Base-by-base conservation (phyloP, 2,329 filamentous ascomycete species). In the Pseudogymnoascus sp. region DNA sequence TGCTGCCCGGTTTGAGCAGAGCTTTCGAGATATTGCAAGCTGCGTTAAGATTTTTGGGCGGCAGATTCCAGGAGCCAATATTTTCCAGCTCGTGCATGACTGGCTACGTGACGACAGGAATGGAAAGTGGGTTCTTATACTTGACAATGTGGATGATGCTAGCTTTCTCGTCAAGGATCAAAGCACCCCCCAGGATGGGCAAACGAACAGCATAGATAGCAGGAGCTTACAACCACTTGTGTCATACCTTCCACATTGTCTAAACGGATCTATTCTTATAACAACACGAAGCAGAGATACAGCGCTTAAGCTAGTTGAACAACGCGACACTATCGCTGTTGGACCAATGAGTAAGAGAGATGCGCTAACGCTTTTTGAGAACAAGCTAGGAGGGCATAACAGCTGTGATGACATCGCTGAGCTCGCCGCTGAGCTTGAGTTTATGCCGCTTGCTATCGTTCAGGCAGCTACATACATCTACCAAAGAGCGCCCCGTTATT, bases 141-240 rank as follows among this genome's bases (percentile, higher is more conserved):
- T 76, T 18, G 72, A 76, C 38, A 74, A 71, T 61, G 72, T 70
- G 38, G 72, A 75, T 61, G 65, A 74, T 63, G 10, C 52, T 30
- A 57, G 61, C 59, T 67, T 68, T 34, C 63, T 69, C 41, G 30
- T 63, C 48, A 39, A 65, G 30, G 37, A 52, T 60, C 60, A 1
- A 61, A 61, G 9, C 21, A 65, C 45, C 10, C 61, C 10, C 19
- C 30, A 60, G 38, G 58, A 62, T 61, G 33, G 37, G 58, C 61
- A 62, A 61, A 60, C 45, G 39, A 62, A 41, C 35, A 23, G 57
- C 59, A 59, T 30, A 30, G 9, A 60, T 3, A 57, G 59, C 28
- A 13, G 33, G 30, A 61, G 58, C 52, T 45, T 34, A 52, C 61
- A 35, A 58, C 45, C 61, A 30, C 65, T 67, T 28, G 21, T 60